A percentile compares a stretch with the other conserved stretches of the same genome.
phyloP scores from a whole-genome alignment of 208 protist genomes.

The Histomonas meleagridis region DNA sequence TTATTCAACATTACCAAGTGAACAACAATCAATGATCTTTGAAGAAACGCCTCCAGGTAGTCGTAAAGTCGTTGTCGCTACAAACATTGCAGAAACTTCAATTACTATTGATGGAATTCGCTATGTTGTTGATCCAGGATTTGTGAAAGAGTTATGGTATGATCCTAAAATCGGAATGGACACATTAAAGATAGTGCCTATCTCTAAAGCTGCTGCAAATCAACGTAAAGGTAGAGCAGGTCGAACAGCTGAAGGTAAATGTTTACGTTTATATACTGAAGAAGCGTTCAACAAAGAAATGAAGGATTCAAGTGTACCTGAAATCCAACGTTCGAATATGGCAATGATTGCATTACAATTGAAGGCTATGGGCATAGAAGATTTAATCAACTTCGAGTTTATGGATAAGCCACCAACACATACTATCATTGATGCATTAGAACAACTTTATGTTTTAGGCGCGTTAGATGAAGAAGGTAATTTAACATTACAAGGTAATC shows the following conservation, averaged over 20 bases:
- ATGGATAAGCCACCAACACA: conserved; percentile 74
- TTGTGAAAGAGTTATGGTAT: conserved; percentile 57
- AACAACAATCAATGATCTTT: conserved; percentile 89
- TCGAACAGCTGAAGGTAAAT: conserved; percentile 66
- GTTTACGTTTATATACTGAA: conserved; percentile 80
- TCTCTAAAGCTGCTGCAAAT: conserved; percentile 77
- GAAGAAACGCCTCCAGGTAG: conserved; percentile 63
- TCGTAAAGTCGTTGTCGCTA: conserved; percentile 75
- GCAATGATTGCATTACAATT: conserved; percentile 77
- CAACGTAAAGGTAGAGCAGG: conserved; percentile 78
- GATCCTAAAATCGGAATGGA: conserved; percentile 84
- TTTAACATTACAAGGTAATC: conserved; percentile 76
- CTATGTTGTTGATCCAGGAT: conserved; percentile 53
- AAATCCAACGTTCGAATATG: conserved; percentile 86
- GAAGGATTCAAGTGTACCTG: conserved; percentile 70
- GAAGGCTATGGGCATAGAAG: conserved; percentile 87
- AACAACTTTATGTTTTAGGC: conserved; percentile 73
- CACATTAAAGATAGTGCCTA: conserved; percentile 78
- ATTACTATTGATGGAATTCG: conserved; percentile 90
- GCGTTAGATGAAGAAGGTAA: conserved; percentile 80
- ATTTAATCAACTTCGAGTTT: conserved; percentile 87
- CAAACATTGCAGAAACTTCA: conserved; percentile 98
- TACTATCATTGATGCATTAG: conserved; percentile 45
- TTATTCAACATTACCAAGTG: conserved; percentile 86
- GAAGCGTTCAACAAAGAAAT: conserved; percentile 81